Base-by-base conservation (phyloP, 441 rosid species). In the Syzygium malaccense region DNA sequence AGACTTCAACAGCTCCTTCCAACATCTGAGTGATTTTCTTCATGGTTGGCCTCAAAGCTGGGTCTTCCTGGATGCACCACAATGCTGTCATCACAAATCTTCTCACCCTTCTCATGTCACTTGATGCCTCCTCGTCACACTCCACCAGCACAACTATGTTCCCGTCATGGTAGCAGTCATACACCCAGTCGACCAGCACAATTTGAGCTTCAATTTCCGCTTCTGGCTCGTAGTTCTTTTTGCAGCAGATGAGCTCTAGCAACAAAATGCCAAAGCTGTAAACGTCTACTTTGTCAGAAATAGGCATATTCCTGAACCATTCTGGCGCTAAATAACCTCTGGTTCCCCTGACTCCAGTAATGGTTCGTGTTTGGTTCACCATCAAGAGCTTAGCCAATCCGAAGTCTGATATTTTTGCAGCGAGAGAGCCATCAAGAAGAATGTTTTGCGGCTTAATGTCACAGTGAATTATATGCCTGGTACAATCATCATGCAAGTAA, bases 201-300 rank as follows among this genome's bases (percentile, higher is more conserved):
- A 92, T 89, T 57, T 87, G 87, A 30, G 87, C 78, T 71, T 93
- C 94, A 6, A 88, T 90, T 25, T 78, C 26, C 0, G 20, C 54
- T 23, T 92, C 19, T 1, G 32, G 37, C 55, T 87, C 25, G 13
- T 84, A 80, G 15, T 88, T 91, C 89, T 84, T 93, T 86, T 93
- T 91, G 32, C 95, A 94, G 78, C 93, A 94, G 28, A 95, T 90
- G 79, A 94, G 88, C 94, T 93, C 95, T 6, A 94, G 92, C 88
- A 93, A 85, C 90, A 93, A 56, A n/a, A 93, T 90, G n/a, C 96
- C 95, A 8, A 93, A 94, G 91, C 95, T 93, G 89, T 93, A 93
- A 9, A 93, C 93, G 66, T 96, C 97, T 8, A 96, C 96, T 85
- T 94, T 92, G 45, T 68, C 90, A 10, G 95, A 92, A 57, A 95